Conservation (phyloP, 345 rosid genomes). For the Gossypium sturtianum region DNA sequence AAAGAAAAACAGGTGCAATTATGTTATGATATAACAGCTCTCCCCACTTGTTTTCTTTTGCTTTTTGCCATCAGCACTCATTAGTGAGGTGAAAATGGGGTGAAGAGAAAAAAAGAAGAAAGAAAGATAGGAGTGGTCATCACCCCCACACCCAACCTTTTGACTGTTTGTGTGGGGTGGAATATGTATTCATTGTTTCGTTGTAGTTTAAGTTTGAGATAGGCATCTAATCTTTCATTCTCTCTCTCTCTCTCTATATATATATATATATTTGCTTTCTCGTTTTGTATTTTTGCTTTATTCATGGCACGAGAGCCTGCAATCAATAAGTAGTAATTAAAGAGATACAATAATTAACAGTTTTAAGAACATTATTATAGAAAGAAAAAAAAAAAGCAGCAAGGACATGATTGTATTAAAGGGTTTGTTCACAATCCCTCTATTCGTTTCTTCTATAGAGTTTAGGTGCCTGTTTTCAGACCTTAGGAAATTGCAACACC, state of each 20-base stretch:
- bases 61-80: slow-evolving; percentile 26
- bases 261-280: not conserved
- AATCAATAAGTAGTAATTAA: slow-evolving; percentile 5
- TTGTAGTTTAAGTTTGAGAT: not conserved
- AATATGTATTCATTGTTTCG: not conserved
- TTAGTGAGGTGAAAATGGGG: slow-evolving; percentile 15
- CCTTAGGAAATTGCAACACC: too few relatives aligned
- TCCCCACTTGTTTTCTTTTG: slow-evolving; percentile 13
- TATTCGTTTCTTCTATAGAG: too few relatives aligned
- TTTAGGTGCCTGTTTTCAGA: too few relatives aligned
- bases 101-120: not conserved
- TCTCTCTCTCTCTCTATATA: too few relatives aligned
- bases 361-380: not conserved
- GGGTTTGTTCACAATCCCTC: not conserved
- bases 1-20: slow-evolving; percentile 11
- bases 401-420: not conserved
- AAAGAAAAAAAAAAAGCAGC: not conserved
- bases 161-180: not conserved
- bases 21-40: slow-evolving; percentile 9
- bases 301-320: slow-evolving; percentile 10
- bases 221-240: not conserved
- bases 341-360: slow-evolving; percentile 2
- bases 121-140: not conserved
- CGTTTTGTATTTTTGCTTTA: not conserved
- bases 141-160: not conserved